A percentile compares a stretch with the other conserved stretches of the same genome.
Evolutionary conservation across 805 yeast genomes (phyloP).

Genomic region (Schizosaccharomyces octosporus): DNA sequence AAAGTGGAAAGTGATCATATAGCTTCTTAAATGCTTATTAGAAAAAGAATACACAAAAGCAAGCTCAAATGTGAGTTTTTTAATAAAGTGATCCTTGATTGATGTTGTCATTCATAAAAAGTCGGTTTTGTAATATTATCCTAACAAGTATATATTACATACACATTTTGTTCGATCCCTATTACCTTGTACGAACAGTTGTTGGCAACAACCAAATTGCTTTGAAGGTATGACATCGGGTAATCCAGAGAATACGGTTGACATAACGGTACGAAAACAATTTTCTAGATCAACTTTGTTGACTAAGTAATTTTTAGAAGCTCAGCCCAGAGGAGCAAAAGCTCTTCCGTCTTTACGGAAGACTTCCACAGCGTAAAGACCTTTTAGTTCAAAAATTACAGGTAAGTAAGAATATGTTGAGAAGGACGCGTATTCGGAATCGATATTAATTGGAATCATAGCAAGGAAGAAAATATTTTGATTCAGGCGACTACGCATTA

Average conservation of each 20-base stretch:
- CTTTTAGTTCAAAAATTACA: conserved; percentile 1
- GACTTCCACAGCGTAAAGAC: conserved; percentile 43
- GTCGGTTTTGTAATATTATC: too few species aligned
- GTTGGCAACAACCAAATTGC: background rate
- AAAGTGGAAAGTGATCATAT: too few species aligned
- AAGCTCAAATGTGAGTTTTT: too few species aligned
- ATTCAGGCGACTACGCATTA: conserved; percentile 83
- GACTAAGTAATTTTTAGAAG: background rate
- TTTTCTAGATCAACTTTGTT: background rate
- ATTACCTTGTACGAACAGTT: background rate
- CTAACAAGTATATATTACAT: too few species aligned
- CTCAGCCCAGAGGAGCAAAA: conserved; percentile 36
- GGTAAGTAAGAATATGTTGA: background rate
- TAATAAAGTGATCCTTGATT: too few species aligned
- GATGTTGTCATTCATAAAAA: too few species aligned
- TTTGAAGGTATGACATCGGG: background rate
- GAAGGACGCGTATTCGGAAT: background rate
- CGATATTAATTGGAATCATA: background rate
- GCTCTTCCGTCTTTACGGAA: conserved; percentile 60
- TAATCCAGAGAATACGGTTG: background rate
- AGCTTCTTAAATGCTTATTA: too few species aligned
- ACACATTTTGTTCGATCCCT: too few species aligned
- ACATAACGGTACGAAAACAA: background rate
- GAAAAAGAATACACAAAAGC: too few species aligned
- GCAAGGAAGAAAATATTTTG: conserved; percentile 76